phyloP scores from a whole-genome alignment of 1,284 basidiomycete species.

The Leucoagaricus sp. region DNA sequence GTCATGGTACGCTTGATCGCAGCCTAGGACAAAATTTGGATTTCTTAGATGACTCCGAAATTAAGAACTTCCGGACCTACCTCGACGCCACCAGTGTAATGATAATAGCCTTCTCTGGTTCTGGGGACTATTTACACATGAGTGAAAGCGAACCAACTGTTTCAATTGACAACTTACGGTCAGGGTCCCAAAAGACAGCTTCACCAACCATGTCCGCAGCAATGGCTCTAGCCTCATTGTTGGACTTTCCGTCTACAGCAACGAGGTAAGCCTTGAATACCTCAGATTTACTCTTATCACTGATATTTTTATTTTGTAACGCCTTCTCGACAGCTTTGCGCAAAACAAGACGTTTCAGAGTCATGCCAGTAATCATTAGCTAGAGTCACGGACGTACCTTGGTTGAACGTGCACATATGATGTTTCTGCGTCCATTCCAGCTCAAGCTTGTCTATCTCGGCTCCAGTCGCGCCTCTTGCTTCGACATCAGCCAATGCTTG shows the following conservation, averaged over 20 bases:
- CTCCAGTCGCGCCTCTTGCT: conserved; percentile 63
- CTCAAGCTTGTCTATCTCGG: conserved; percentile 78
- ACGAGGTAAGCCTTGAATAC: conserved; percentile 63
- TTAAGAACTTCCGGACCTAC: conserved; percentile 27
- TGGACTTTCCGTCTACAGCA: conserved; percentile 69
- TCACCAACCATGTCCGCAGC: conserved; percentile 76
- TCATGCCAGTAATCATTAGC: neutral
- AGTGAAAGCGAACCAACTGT: neutral
- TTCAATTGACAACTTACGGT: conserved; percentile 50
- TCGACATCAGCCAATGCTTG: conserved; percentile 80
- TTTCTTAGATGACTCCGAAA: neutral
- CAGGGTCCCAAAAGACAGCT: conserved; percentile 84
- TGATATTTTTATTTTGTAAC: conserved; percentile 44
- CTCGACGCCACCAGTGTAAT: conserved; percentile 83
- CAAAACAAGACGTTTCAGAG: conserved; percentile 9
- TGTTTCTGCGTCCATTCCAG: conserved; percentile 76
- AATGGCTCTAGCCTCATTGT: conserved; percentile 69
- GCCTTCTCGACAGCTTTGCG: conserved; percentile 60
- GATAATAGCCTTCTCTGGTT: conserved; percentile 92
- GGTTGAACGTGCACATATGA: conserved; percentile 79
- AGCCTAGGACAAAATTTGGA: conserved; percentile 40
- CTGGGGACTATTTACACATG: conserved; percentile 61
- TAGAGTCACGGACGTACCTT: conserved; percentile 56
- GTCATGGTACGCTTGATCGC: conserved; percentile 83
- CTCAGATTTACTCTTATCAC: conserved; percentile 56